These are phyloP conservation scores for Spatholobus suberectus DNA, from an alignment of 306 rosid species.

Conservation along the genomic window DNA sequence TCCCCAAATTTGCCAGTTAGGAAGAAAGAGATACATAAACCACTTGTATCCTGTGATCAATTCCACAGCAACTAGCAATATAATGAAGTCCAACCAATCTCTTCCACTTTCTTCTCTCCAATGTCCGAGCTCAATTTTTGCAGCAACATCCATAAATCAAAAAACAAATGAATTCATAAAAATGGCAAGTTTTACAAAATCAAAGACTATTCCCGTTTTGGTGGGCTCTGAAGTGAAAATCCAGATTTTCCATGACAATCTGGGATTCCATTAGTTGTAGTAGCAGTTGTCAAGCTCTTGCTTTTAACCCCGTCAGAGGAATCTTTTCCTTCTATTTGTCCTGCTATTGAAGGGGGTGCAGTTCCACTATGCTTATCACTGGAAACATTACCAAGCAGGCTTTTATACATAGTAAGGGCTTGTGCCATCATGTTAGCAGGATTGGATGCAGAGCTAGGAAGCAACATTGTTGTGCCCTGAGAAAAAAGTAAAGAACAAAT, in stretches of 20 bases:
- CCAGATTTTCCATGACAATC: constrained; percentile 39
- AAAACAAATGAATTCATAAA: constrained; percentile 35
- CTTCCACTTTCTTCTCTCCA: constrained; percentile 17
- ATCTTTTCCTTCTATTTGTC: constrained; percentile 41
- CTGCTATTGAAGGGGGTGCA: constrained; percentile 41
- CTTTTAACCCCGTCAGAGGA: constrained; percentile 44
- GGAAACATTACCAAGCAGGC: constrained; percentile 65
- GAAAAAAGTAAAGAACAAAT: constrained; percentile 14
- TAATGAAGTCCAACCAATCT: constrained; percentile 19
- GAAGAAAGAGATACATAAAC: constrained; percentile 26
- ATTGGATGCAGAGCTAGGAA: constrained; percentile 86
- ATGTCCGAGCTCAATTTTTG: constrained; percentile 3
- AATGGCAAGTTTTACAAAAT: constrained; percentile 26
- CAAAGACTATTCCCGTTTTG: constrained; percentile 45
- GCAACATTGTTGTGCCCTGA: constrained; percentile 95
- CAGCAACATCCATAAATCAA: constrained; percentile 25
- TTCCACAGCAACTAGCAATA: background rate
- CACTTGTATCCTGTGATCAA: constrained; percentile 13
- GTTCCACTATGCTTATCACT: constrained; percentile 40
- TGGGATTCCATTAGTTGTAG: constrained; percentile 21
- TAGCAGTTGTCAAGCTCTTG: constrained; percentile 25
- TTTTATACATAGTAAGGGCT: constrained; percentile 90
- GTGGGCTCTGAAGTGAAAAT: constrained; percentile 76
- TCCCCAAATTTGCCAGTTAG: constrained; percentile 29
- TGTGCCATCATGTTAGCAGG: constrained; percentile 96